Evolutionary conservation across 2,329 filamentous ascomycete species (phyloP).

Genomic region (Nectriaceae sp.): DNA sequence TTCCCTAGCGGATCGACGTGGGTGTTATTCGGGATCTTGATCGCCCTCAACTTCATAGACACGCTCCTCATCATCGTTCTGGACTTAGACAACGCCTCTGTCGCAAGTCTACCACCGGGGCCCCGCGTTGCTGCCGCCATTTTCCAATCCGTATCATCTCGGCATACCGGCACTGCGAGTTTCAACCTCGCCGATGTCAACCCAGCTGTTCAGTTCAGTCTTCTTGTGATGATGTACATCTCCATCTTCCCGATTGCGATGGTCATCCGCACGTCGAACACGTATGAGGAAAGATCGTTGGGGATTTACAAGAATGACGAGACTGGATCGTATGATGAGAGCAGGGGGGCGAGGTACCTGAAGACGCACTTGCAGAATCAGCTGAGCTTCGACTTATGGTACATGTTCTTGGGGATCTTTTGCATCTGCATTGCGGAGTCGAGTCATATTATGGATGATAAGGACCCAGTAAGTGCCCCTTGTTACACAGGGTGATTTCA

Average conservation of each 20-base stretch:
- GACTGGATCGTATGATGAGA: conserved; percentile 27
- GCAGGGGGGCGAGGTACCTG: conserved; percentile 31
- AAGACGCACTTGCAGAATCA: conserved; percentile 39
- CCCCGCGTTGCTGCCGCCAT: conserved; percentile 56
- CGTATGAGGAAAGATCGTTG: conserved; percentile 62
- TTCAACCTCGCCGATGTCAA: conserved; percentile 52
- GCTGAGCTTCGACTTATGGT: conserved; percentile 44
- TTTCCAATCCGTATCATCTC: conserved; percentile 57
- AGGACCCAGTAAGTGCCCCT: conserved; percentile 23
- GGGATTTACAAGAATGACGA: conserved; percentile 51
- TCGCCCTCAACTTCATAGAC: conserved; percentile 56
- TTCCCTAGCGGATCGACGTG: conserved; percentile 63
- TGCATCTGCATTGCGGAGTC: conserved; percentile 36
- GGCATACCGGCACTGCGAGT: conserved; percentile 49
- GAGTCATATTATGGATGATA: conserved; percentile 23
- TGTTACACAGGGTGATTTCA: background rate
- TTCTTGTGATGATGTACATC: conserved; percentile 69
- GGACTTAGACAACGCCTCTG: conserved; percentile 53
- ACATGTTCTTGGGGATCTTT: conserved; percentile 41
- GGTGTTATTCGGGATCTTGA: conserved; percentile 53
- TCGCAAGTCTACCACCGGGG: conserved; percentile 45
- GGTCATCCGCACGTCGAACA: conserved; percentile 60
- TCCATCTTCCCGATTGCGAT: conserved; percentile 63
- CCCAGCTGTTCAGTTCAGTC: conserved; percentile 57
- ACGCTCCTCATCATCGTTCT: conserved; percentile 54